Evolutionary conservation across 805 yeast genomes (phyloP).

Genomic region (Wickerhamomyces silvicola): DNA sequence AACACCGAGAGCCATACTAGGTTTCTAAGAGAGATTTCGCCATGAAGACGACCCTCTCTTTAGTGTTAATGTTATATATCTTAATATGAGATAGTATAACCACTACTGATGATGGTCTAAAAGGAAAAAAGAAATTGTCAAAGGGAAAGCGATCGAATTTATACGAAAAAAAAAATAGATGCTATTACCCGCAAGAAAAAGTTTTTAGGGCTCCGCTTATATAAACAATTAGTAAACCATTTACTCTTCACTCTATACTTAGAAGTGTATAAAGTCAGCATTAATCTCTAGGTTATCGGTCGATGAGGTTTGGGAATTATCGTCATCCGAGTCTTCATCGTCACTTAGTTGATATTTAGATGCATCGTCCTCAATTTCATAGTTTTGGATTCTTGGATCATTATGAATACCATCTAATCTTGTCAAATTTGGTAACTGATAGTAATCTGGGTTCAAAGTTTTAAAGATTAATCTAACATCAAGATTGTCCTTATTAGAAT

Average conservation of each 20-base stretch:
- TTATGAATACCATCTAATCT: conserved; percentile 8
- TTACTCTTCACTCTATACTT: conserved; percentile 1
- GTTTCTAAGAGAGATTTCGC: conserved; percentile 21
- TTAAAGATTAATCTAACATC: conserved; percentile 18
- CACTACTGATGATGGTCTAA: conserved; percentile 63
- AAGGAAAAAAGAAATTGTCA: conserved; percentile 5
- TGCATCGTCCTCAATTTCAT: conserved; percentile 16
- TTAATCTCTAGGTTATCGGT: conserved; percentile 14
- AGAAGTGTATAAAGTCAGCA: conserved; percentile 24
- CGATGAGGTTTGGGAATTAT: conserved; percentile 6
- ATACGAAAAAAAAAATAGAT: conserved; percentile 3
- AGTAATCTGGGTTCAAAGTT: conserved; percentile 13
- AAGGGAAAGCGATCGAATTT: conserved; percentile 21
- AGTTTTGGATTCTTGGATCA: conserved; percentile 18
- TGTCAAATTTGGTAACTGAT: conserved; percentile 19
- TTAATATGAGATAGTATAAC: conserved; percentile 65
- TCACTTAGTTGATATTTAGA: conserved; percentile 4
- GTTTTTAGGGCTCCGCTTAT: conserved; percentile 5
- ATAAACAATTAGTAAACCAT: background rate
- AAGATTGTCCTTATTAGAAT: conserved; percentile 29
- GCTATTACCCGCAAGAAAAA: background rate
- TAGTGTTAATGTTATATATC: conserved; percentile 47
- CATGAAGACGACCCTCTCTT: conserved; percentile 10
- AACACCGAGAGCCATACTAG: conserved; percentile 19
- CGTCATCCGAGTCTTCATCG: conserved; percentile 24